These are phyloP conservation scores for Chenopodium quinoa DNA, from an alignment of 148 eudicot genomes.

Conservation along the genomic window DNA sequence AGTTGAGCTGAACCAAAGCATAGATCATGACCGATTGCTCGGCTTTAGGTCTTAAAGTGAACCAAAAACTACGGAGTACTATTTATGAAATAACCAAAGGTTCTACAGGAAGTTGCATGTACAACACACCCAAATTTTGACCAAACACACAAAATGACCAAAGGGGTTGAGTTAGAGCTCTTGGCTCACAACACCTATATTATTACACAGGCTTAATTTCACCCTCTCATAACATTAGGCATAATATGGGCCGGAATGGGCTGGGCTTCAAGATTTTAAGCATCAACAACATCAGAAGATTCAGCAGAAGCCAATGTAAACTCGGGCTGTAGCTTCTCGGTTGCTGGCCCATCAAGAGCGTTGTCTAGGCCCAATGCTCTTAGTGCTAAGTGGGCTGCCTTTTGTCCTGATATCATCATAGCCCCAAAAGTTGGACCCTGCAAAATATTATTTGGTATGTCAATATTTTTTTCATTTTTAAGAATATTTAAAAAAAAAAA, in stretches of 20 bases:
- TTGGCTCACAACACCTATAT: conserved; percentile 8
- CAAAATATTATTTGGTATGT: background rate
- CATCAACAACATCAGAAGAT: conserved; percentile 40
- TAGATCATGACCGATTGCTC: background rate
- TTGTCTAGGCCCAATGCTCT: conserved; percentile 77
- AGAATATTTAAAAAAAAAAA: background rate
- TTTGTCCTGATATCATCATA: conserved; percentile 97
- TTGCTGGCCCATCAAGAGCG: conserved; percentile 52
- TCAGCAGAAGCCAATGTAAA: conserved; percentile 57
- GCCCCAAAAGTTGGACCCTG: conserved; percentile 99
- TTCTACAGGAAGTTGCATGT: conserved; percentile 22
- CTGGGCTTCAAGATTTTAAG: conserved; percentile 25
- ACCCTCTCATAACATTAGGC: conserved; percentile 8
- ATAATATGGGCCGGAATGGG: background rate
- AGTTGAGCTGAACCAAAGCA: no score
- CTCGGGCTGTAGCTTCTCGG: conserved; percentile 49
- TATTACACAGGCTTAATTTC: conserved; percentile 1
- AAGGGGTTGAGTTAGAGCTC: background rate
- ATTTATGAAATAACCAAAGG: conserved; percentile 19
- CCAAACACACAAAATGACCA: background rate
- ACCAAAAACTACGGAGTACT: background rate
- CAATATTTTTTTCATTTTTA: background rate
- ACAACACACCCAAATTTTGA: conserved; percentile 4
- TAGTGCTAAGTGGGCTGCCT: conserved; percentile 91
- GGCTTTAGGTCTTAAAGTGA: background rate